A percentile compares a stretch with the other conserved stretches of the same genome.
Evolutionary conservation across 73 alveolate genomes (phyloP).

Genomic region (Tetrahymena thermophila): DNA sequence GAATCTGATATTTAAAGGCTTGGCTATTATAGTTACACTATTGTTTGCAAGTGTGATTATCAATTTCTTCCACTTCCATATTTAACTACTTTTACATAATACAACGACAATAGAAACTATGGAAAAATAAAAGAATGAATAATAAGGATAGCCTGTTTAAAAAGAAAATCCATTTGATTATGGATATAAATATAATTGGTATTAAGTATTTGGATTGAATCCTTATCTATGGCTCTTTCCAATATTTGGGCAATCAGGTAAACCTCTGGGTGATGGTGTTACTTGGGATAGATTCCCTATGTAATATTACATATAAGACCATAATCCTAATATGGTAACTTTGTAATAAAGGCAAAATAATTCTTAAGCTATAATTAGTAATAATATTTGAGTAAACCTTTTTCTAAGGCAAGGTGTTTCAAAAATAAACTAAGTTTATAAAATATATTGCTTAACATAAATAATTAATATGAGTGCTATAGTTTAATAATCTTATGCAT

Average conservation of each 20-base stretch:
- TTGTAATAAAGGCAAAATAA: neutral
- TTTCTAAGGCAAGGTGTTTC: no score
- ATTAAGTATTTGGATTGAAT: slow-evolving; percentile 75
- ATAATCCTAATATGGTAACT: neutral
- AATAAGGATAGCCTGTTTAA: neutral
- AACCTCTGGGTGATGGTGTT: slow-evolving; percentile 84
- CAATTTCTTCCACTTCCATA: slow-evolving; percentile 40
- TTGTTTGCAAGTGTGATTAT: slow-evolving; percentile 12
- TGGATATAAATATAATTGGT: slow-evolving; percentile 63
- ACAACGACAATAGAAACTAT: slow-evolving; percentile 49
- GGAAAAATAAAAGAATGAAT: slow-evolving; percentile 11
- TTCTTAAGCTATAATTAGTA: neutral
- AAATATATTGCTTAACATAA: no score
- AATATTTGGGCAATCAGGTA: slow-evolving; percentile 57
- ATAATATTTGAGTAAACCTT: neutral
- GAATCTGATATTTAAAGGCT: neutral
- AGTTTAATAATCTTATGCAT: no score
- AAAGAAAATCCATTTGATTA: neutral
- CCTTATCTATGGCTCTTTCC: slow-evolving; percentile 75
- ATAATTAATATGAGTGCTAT: no score
- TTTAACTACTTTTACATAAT: slow-evolving; percentile 26
- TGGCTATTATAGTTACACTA: neutral
- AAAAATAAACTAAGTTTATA: no score
- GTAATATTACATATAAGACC: neutral
- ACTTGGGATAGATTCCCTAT: slow-evolving; percentile 46